Percentiles rank a stretch among this genome's conserved stretches.
phyloP scores from a whole-genome alignment of 192 early-diverging fungal genomes.

The Globomyces pollinis-pini region DNA sequence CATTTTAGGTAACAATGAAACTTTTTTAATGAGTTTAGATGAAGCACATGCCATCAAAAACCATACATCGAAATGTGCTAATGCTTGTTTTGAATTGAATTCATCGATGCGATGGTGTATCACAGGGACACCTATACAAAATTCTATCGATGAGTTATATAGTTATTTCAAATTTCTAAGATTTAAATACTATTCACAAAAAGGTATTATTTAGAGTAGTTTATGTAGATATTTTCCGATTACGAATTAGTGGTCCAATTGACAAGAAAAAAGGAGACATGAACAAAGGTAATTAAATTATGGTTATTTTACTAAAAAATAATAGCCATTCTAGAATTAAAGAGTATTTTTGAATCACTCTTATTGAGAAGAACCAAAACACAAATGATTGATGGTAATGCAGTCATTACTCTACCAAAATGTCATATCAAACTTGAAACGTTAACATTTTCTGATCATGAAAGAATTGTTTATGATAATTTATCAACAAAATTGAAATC shows the following conservation, averaged over 20 bases:
- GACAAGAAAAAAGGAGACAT: background rate
- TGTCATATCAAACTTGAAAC: conserved; percentile 17
- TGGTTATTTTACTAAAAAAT: background rate
- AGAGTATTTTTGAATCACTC: conserved; percentile 34
- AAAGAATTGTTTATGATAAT: conserved; percentile 32
- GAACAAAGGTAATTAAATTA: background rate
- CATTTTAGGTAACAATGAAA: too few species aligned
- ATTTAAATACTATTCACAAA: background rate
- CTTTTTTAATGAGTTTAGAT: too few species aligned
- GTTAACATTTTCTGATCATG: conserved; percentile 27
- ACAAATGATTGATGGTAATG: conserved; percentile 61
- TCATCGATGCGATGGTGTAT: background rate
- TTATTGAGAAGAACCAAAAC: conserved; percentile 83
- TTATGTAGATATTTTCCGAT: too few species aligned
- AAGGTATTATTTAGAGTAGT: too few species aligned
- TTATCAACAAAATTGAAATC: background rate
- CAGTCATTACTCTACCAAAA: conserved; percentile 69
- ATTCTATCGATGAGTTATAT: conserved; percentile 1
- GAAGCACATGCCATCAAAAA: conserved; percentile 9
- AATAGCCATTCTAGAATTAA: background rate
- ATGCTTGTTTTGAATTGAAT: background rate
- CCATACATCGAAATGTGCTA: background rate
- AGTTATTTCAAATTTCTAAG: background rate
- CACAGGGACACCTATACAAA: conserved; percentile 7
- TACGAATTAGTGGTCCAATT: too few species aligned